Base-by-base conservation (phyloP, 768 basidiomycete species). In the Podaxis rugospora region DNA sequence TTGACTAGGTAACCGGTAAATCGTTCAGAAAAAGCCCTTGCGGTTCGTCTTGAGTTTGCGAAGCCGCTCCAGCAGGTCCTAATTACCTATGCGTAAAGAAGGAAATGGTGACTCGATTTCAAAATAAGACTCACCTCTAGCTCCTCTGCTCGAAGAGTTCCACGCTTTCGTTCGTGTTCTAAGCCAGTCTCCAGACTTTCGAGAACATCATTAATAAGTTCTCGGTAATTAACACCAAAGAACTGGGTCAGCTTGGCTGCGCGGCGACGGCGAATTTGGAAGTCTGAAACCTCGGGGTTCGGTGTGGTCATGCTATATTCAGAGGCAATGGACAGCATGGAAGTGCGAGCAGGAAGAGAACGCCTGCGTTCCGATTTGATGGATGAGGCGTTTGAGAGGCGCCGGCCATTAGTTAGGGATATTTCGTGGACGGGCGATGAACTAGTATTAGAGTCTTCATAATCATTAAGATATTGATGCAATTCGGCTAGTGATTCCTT, bases 241-340 rank as follows among this genome's bases (percentile, higher is more conserved):
- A 93, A 93, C 73, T 88, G 81, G 27, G 89, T 88, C 62, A 94
- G 79, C 77, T 94, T 94, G 63, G 92, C 91, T 4, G 91, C 92
- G 61, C 87, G 78, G 44, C 85, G 77, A 56, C 92, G 78, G 51
- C 91, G 86, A 59, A 80, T 71, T 71, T 93, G 88, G 78, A 93
- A 93, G 62, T 80, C 75, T 13, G 75, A 75, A 62, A 78, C 63
- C 10, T 83, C 78, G 3, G 81, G 76, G 60, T 78, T 76, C 25
- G 79, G 71, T 18, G 80, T 65, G 16, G 72, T 49, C 27, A 76
- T 37, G 55, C 73, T 79, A 66, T 74, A 75, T 57, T 86, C 83
- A 14, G 87, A 84, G 18, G 79, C 71, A 49, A 88, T 70, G 14
- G 88, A 89, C 4, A 80, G 71, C 65, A 83, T 74, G 36, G 89